A percentile compares a stretch with the other conserved stretches of the same genome.
phyloP scores from a whole-genome alignment of 331 rosid genomes.

The Malus hybrid region DNA sequence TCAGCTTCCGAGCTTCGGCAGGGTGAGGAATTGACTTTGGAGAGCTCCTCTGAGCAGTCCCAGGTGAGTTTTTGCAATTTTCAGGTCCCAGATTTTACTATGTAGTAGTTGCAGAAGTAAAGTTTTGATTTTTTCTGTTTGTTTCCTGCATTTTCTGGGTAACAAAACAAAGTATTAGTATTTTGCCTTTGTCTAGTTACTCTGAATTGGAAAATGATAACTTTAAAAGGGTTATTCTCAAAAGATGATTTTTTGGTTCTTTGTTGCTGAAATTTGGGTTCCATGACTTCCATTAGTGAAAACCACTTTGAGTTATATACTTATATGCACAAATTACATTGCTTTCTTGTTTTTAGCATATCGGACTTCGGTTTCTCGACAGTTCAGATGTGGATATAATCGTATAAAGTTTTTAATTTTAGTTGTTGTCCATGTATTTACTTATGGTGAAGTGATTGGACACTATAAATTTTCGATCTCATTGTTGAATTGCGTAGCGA shows the following conservation, averaged over 20 bases:
- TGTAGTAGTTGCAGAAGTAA: background rate
- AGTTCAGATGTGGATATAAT: background rate
- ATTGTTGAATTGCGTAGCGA: slow-evolving; percentile 8
- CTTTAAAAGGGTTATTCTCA: background rate
- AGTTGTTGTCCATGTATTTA: background rate
- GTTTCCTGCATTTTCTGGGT: background rate
- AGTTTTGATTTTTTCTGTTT: background rate
- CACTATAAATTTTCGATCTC: background rate
- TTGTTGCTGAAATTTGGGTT: too few relatives aligned
- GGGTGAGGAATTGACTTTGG: slow-evolving; percentile 18
- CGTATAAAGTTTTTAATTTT: background rate
- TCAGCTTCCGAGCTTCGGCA: slow-evolving; percentile 24
- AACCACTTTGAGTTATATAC: background rate
- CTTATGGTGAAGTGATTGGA: background rate
- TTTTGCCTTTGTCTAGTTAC: background rate
- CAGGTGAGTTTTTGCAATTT: slow-evolving; percentile 27
- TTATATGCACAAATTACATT: too few relatives aligned
- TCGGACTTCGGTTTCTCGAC: background rate
- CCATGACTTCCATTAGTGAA: background rate
- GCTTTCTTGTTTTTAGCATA: background rate
- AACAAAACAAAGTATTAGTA: background rate
- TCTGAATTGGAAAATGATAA: background rate
- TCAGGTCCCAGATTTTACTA: background rate
- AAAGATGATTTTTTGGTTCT: too few relatives aligned
- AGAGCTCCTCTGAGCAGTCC: slow-evolving; percentile 10